Evolutionary conservation across 129 eudicot genomes (phyloP), one percentile per base, ranked within the genome.

Genomic region (Saussurea involucrata): DNA sequence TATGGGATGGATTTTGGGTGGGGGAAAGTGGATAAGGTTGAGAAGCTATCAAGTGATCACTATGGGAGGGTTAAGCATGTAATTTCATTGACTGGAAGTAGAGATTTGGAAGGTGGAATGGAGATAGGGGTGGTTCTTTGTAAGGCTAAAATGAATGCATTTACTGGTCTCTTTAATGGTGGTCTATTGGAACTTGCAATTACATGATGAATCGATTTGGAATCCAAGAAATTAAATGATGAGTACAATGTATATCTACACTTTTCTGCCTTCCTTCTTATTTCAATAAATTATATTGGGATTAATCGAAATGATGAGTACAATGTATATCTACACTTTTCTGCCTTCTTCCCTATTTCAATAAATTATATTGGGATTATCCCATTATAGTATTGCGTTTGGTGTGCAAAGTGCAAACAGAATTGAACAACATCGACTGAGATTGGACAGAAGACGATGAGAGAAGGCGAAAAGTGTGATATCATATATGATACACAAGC

Each of bases 1-100:
- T 86, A 86, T 58, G 82, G 74, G 42, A 25, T 74, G 76, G 90
- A 87, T 78, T 87, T 87, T 44, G 90, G 90, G 32, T 83, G 82
- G 88, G 87, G 87, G 37, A 78, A 58, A 66, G 86, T 82, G 10
- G 42, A 37, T 4, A 86, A 86, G 46, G 85, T 86, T 65, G 90
- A 86, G 75, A 79, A 87, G 68, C 34, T 87, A 17, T 69, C 86
- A n/a, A 65, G 80, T 34, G 76, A 40, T 25, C 27, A 42, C 1
- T 37, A 67, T 67, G 81, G 71, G 28, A 67, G 18, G 75, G 80
- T 28, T 49, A 46, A 44, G 17, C 61, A 53, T 63, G 66, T 79
- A 32, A 57, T 86, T 17, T 83, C 83, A 68, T 63, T 86, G 13
- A 72, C 37, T 6, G 90, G 74, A 49, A 72, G 85, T 69, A 86